A percentile compares a stretch with the other conserved stretches of the same genome.
Conservation (phyloP, 106 monocot species). For the Xerophyta viscosa region DNA sequence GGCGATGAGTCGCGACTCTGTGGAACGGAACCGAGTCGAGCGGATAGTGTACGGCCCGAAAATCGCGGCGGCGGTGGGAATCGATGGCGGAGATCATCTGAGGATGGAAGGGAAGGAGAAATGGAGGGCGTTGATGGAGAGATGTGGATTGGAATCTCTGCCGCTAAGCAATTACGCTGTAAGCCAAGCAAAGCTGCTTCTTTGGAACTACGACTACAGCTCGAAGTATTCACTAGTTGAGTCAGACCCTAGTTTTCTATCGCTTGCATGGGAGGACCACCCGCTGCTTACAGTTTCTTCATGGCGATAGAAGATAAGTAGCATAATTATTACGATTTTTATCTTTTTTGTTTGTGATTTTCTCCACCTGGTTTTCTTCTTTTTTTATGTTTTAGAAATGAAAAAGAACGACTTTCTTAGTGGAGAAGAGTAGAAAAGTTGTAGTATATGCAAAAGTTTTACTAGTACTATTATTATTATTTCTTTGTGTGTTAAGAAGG, state of each 20-base stretch:
- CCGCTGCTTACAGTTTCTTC: constrained; percentile 83
- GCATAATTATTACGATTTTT: too few relatives aligned
- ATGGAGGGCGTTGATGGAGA: constrained; percentile 73
- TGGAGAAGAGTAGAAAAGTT: too few relatives aligned
- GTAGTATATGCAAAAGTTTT: too few relatives aligned
- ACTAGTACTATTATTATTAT: too few relatives aligned
- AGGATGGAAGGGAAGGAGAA: constrained; percentile 47
- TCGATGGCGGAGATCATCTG: constrained; percentile 17
- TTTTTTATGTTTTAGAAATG: too few relatives aligned
- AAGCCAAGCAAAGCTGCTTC: constrained; percentile 81
- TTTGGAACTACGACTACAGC: constrained; percentile 93
- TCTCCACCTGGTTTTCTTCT: too few relatives aligned
- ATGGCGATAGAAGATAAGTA: too few relatives aligned
- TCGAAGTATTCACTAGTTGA: constrained; percentile 59
- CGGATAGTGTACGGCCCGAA: constrained; percentile 51
- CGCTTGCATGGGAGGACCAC: constrained; percentile 64
- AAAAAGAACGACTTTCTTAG: too few relatives aligned
- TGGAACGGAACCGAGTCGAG: constrained; percentile 54
- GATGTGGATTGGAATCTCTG: constrained; percentile 46
- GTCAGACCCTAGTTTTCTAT: constrained; percentile 54
- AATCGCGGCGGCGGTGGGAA: constrained; percentile 39
- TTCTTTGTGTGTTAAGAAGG: too few relatives aligned
- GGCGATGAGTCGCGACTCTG: constrained; percentile 52
- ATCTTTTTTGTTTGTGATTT: too few relatives aligned
- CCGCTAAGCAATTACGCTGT: constrained; percentile 70